Base-by-base conservation (phyloP, 2,329 filamentous ascomycete genomes). In the Bipolaris zeicola region DNA sequence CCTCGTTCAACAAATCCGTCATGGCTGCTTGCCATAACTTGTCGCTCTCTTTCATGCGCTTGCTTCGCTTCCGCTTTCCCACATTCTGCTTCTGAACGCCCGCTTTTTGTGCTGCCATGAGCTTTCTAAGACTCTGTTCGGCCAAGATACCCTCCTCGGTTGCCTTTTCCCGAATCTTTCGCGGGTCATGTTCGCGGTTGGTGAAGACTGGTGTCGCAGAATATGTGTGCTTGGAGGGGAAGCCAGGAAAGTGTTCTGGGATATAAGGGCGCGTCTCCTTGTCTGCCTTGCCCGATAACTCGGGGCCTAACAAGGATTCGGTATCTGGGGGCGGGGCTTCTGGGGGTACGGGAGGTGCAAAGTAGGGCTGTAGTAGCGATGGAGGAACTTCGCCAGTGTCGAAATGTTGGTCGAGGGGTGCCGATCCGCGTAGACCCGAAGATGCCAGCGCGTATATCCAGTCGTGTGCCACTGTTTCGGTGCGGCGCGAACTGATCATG, bases 181-280 rank as follows among this genome's bases (percentile, higher is more conserved):
- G 78, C 2, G 85, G 81, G 62, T 89, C 86, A 33, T 78, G 82
- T 60, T 88, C 85, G 57, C 86, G 81, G 37, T 82, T 73, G 1
- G 83, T 81, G 59, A 81, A 87, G 3, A 88, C 83, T 0, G 84
- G 78, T 1, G 86, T 88, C 24, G 82, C 75, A 62, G 82, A 82
- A 76, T 86, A 89, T 1, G 87, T 87, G 70, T 89, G 87, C 67
- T 81, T 83, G 47, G 85, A 85, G 6, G 87, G 87, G 38, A 88
- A 83, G 20, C 80, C 75, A 2, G 87, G 87, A 57, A 89, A 85
- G 58, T 88, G 83, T 47, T 76, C 75, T 1, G 86, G 85, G 55
- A 88, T 84, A 68, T 86, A 86, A 16, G 75, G 68, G 63, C 78
- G 79, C 46, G 76, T 79, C 43, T 78, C 76, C 42, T 79, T 78